Evolutionary conservation across 2,329 filamentous ascomycete genomes (phyloP).

Genomic region (Fusarium mexicanum): DNA sequence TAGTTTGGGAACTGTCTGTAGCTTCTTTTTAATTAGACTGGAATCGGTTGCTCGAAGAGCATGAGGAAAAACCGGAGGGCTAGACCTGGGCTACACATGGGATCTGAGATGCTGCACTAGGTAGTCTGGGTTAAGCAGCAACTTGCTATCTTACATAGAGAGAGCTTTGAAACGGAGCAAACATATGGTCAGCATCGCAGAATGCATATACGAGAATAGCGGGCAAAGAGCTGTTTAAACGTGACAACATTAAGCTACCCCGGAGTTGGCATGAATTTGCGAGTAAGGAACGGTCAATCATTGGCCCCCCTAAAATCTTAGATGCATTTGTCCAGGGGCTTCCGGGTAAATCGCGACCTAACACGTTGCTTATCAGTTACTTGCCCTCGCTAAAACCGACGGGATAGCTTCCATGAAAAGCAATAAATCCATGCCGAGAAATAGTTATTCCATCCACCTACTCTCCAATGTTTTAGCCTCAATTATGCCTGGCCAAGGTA

Average conservation of each 20-base stretch:
- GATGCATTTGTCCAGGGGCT: background rate
- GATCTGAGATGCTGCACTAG: too few relatives aligned
- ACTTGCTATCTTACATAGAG: rapidly evolving
- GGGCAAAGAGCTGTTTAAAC: background rate
- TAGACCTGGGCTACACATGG: too few relatives aligned
- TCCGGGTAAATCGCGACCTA: background rate
- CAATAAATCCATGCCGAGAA: background rate
- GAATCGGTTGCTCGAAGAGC: too few relatives aligned
- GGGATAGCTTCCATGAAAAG: background rate
- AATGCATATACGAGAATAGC: background rate
- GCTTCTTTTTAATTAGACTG: too few relatives aligned
- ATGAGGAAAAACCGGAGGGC: too few relatives aligned
- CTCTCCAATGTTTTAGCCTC: background rate
- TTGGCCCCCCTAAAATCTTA: background rate
- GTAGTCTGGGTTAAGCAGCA: background rate
- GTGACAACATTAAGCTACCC: too few relatives aligned
- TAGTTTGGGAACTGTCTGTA: background rate
- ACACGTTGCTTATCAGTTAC: background rate
- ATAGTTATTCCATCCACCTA: background rate
- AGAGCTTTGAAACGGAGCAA: background rate
- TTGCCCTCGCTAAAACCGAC: rapidly evolving
- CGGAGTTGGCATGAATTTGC: too few relatives aligned
- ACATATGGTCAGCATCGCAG: background rate
- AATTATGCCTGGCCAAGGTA: background rate
- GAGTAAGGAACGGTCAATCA: rapidly evolving